phyloP scores from a whole-genome alignment of 2,329 filamentous ascomycete species.

The Claviceps monticola region DNA sequence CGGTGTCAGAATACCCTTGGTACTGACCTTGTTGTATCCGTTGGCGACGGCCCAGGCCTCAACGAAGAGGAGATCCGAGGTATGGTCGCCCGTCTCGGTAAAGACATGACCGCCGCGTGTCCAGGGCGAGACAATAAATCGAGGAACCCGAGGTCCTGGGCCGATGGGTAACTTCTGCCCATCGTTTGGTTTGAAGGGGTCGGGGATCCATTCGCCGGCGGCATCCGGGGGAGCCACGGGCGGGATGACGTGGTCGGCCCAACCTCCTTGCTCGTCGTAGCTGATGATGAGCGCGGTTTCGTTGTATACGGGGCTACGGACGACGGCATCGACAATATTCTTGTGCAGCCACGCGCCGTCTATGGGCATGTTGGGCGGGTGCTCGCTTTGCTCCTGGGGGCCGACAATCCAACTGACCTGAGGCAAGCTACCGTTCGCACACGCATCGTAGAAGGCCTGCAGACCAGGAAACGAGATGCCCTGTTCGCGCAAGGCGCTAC shows the following conservation, averaged over 20 bases:
- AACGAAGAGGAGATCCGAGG: conserved; percentile 38
- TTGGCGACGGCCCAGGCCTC: conserved; percentile 27
- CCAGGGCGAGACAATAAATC: conserved; percentile 40
- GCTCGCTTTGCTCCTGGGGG: conserved; percentile 29
- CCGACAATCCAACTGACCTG: conserved; percentile 38
- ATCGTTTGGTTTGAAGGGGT: conserved; percentile 16
- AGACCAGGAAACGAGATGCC: conserved; percentile 30
- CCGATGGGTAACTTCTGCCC: conserved; percentile 11
- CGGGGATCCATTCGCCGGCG: conserved; percentile 35
- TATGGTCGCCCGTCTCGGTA: conserved; percentile 38
- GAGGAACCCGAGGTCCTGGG: conserved; percentile 31
- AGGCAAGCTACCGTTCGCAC: conserved; percentile 34
- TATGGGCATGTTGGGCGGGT: conserved; percentile 36
- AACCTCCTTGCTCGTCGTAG: conserved; percentile 40
- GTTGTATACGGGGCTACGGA: conserved; percentile 31
- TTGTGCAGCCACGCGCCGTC: conserved; percentile 43
- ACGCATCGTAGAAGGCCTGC: conserved; percentile 33
- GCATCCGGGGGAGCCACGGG: conserved; percentile 32
- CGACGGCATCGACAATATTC: conserved; percentile 36
- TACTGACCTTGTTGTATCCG: conserved; percentile 16
- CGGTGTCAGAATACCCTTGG: conserved; percentile 11
- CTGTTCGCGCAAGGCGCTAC: conserved; percentile 6
- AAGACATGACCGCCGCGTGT: conserved; percentile 40
- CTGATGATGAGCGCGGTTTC: conserved; percentile 36
- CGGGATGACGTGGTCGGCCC: conserved; percentile 37